Evolutionary conservation across 1,284 basidiomycete species (phyloP).

Genomic region (Inonotus hispidus): DNA sequence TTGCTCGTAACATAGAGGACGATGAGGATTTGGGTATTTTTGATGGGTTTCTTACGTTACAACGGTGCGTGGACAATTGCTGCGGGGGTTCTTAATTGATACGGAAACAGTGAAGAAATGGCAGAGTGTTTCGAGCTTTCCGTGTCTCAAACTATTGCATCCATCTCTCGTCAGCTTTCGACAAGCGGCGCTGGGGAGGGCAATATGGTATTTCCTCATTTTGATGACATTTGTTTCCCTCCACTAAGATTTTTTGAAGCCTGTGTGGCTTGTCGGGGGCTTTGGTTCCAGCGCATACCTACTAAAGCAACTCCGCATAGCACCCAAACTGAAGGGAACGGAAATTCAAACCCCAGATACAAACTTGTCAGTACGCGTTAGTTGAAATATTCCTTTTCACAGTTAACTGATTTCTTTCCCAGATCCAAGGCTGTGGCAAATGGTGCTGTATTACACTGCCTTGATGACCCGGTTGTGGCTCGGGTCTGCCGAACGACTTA

Average conservation of each 20-base stretch:
- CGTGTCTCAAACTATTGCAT: constrained; percentile 60
- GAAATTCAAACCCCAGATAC: constrained; percentile 58
- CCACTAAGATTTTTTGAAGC: constrained; percentile 43
- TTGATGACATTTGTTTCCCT: constrained; percentile 34
- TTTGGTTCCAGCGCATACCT: constrained; percentile 76
- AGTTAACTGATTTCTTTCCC: neutral
- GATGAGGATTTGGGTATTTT: constrained; percentile 54
- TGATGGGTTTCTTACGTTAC: neutral
- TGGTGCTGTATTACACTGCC: constrained; percentile 76
- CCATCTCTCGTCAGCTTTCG: constrained; percentile 58
- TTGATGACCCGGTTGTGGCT: constrained; percentile 72
- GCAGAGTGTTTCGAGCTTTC: constrained; percentile 30
- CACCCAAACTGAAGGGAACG: constrained; percentile 46
- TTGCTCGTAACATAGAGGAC: constrained; percentile 72
- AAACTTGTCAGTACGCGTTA: neutral
- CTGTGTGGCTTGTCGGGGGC: constrained; percentile 73
- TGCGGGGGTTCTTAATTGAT: constrained; percentile 45
- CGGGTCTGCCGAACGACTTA: constrained; percentile 73
- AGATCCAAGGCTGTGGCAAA: constrained; percentile 79
- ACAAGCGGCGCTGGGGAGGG: constrained; percentile 46
- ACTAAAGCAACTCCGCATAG: constrained; percentile 64
- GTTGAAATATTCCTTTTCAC: neutral
- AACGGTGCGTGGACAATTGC: neutral
- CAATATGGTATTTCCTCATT: constrained; percentile 37
- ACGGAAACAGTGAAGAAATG: neutral